Base-by-base conservation (phyloP, 2,329 filamentous ascomycete species). In the Chaetoscypha palmicola region DNA sequence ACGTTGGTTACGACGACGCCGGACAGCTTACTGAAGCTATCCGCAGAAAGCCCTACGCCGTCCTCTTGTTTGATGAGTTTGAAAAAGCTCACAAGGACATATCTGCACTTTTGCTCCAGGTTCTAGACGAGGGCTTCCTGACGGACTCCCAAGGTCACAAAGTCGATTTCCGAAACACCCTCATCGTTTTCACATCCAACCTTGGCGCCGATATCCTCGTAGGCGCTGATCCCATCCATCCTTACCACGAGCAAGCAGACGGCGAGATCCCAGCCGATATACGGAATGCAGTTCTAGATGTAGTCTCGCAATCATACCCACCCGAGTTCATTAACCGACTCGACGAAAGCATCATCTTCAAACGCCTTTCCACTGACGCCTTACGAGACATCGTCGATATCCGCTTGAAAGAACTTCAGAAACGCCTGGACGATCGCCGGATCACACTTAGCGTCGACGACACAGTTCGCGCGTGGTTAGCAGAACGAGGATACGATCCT, bases 81-180 rank as follows among this genome's bases (percentile, higher is more conserved):
- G 92, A 98, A 62, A 97, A 98, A 63, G 92, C 91, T 0, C 92
- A 97, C 62, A 83, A 87, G 42, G 92, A 98, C 57, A 96, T 97
- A 53, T 94, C 88, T 0, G 84, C 90, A 0, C 72, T 98, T 2
- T 75, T 98, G 3, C 76, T 98, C 3, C 92, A 97, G 64, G 91
- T 97, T 0, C 77, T 98, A 0, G 92, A 97, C 60, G 92, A 97
- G 63, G 92, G 92, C 2, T 96, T 92, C 69, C 75, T 98, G 38
- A 97, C 91, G 0, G 92, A 97, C 62, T 81, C 88, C 0, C 91
- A 97, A 66, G 92, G 92, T 23, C 90, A 95, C 70, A 95, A 92
- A 65, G 84, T 98, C 47, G 92, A 97, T 62, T 97, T 97, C 72
- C 77, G 86, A 49, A 97, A 96, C 66, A 96, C 91, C 5, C 85